Conservation (phyloP, 805 yeast genomes). For the Ascoidea tarda region DNA sequence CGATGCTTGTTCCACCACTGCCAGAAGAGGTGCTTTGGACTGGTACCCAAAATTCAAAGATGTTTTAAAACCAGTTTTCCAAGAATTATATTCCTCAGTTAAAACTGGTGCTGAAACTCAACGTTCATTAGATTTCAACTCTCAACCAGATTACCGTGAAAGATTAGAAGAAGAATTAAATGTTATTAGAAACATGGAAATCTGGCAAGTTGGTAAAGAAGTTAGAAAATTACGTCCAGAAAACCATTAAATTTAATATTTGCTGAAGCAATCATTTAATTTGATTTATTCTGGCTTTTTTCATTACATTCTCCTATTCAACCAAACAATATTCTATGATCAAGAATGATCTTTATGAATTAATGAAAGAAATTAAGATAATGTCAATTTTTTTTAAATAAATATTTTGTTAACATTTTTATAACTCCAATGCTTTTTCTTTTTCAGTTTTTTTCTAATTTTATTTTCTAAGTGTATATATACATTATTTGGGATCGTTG, state of each 20-base stretch:
- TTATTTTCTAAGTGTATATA: no score
- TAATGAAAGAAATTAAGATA: no score
- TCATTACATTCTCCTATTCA: no score
- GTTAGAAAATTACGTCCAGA: slow-evolving; percentile 99
- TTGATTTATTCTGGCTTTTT: no score
- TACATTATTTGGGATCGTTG: no score
- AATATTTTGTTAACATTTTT: no score
- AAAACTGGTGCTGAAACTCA: slow-evolving; percentile 95
- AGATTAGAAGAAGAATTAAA: slow-evolving; percentile 88
- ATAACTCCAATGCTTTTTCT: no score
- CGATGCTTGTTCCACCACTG: slow-evolving; percentile 99
- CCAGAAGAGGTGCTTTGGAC: slow-evolving; percentile 99
- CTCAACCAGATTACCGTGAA: slow-evolving; percentile 95
- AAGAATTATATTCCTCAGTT: slow-evolving; percentile 89
- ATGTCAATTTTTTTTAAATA: no score
- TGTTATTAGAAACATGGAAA: slow-evolving; percentile 92
- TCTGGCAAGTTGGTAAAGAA: slow-evolving; percentile 99
- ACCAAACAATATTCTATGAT: no score
- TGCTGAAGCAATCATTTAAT: no score
- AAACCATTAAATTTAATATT: slow-evolving; percentile 50
- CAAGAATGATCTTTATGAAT: no score
- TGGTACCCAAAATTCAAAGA: slow-evolving; percentile 99
- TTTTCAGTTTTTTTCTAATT: no score
- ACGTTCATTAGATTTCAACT: slow-evolving; percentile 97
- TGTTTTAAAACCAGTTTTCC: slow-evolving; percentile 96